Base-by-base conservation (phyloP, 2,329 filamentous ascomycete genomes). In the Botrytis elliptica region DNA sequence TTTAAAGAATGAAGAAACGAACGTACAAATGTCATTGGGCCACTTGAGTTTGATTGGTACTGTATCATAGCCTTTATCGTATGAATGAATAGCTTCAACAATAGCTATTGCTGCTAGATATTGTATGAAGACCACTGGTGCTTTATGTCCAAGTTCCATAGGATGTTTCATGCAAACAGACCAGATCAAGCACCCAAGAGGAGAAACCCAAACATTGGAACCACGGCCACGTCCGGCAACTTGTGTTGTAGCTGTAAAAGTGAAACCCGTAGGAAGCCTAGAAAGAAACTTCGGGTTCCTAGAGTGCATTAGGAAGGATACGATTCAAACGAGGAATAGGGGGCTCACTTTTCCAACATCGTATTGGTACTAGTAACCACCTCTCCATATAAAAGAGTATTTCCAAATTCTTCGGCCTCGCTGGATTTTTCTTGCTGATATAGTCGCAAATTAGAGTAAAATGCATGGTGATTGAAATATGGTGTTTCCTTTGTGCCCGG, bases 341-440 rank as follows among this genome's bases (percentile, higher is more conserved):
- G 3, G 3, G 78, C 84, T 76, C 82, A 93, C 92, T 96, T 97
- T 79, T 98, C 96, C 10, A 98, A 87, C 8, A 98, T 85, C 0
- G 95, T 97, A 83, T 95, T 97, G 42, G 96, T 99, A 81, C 94
- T 97, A 4, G 95, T 98, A 25, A 98, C 87, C 10, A 97, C 94
- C 81, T 98, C 94, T 71, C 92, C 95, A 80, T 98, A 98, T 76
- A 98, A 85, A 5, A 99, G 83, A 69, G 88, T 85, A 69, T 90
- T 88, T 7, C 96, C 96, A 85, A 97, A 98, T 38, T 88, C 84
- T 5, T 88, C 84, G 0, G 89, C 87, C 64, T 89, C 87, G 46
- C 83, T 82, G 2, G 87, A 85, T 66, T 88, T 86, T 8, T 81
- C 81, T 42, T 79, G 77, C 70, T 92, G 89, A 80, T 94, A 97